Conservation (phyloP, 495 filamentous ascomycete genomes). For the Glutinoglossum americanum region DNA sequence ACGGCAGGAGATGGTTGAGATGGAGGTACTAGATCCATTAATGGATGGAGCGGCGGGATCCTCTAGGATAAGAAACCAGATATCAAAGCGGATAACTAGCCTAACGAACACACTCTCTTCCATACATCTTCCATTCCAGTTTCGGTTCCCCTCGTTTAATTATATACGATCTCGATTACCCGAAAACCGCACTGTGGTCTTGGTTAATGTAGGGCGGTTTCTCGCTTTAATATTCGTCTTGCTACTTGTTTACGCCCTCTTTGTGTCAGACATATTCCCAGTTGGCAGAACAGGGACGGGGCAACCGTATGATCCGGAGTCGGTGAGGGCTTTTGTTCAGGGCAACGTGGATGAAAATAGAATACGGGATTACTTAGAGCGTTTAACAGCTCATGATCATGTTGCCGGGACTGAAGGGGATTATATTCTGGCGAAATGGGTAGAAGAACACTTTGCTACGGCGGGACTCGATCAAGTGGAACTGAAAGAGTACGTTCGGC, state of each 20-base stretch:
- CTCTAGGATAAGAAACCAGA: conserved; percentile 21
- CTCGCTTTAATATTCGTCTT: conserved; percentile 55
- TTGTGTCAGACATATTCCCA: conserved; percentile 61
- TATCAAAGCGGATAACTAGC: conserved; percentile 33
- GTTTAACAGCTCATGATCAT: conserved; percentile 62
- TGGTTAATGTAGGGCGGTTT: conserved; percentile 30
- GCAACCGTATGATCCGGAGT: conserved; percentile 40
- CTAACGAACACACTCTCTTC: conserved; percentile 33
- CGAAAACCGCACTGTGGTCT: conserved; percentile 7
- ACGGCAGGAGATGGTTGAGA: conserved; percentile 63
- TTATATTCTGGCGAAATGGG: conserved; percentile 57
- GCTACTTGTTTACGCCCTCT: conserved; percentile 56
- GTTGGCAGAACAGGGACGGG: conserved; percentile 14
- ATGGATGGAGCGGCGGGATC: conserved; percentile 17
- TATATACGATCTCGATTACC: conserved; percentile 9
- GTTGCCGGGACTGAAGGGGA: conserved; percentile 83
- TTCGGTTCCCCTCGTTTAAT: conserved; percentile 21
- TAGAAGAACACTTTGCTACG: conserved; percentile 47
- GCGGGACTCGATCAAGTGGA: conserved; percentile 50
- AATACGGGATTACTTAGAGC: conserved; percentile 48
- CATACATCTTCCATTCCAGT: conserved; percentile 30
- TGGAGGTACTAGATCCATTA: conserved; percentile 46
- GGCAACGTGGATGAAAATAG: conserved; percentile 37
- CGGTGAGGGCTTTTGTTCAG: conserved; percentile 47
- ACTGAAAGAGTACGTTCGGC: conserved; percentile 39